Evolutionary conservation across 2,329 filamentous ascomycete genomes (phyloP), one percentile per base, ranked within the genome.

Genomic region (Pseudogymnoascus sp.): DNA sequence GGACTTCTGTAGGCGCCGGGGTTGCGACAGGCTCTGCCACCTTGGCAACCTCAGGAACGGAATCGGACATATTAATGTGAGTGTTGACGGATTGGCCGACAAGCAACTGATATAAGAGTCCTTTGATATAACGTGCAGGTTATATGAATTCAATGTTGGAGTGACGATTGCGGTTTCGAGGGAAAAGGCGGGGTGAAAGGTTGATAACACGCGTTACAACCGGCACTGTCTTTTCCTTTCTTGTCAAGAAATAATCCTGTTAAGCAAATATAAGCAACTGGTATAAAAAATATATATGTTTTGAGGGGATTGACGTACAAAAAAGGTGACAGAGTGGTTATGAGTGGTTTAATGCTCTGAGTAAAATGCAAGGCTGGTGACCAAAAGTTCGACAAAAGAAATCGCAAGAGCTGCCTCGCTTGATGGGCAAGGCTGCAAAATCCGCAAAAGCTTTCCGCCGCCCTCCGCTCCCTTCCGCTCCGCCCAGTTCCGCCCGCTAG

Each of bases 301-400:
- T 55, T 55, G 27, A 55, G n/a, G 44, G 27, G 44, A 55, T 55
- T 55, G 33, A 59, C 36, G 33, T 59, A 59, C 33, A 39, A 59
- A 13, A 59, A 41, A 8, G 33, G 31, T 15, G 33, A 59, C 33
- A 59, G 58, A 39, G 33, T 25, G 44, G 27, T 17, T 55, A 55
- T 55, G 44, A 55, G 44, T 55, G 27, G 31, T 55, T 55, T 55
- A 55, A 55, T 55, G 44, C 27, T 55, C n/a, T n/a, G 44, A 31
- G n/a, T 55, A 55, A 55, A 55, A 55, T 55, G 48, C 48, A 55
- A 55, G 48, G 48, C 48, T 55, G 44, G 44, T 55, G 27, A 55
- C 44, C 44, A 55, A 55, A 59, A 59, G 33, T 59, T 59, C 58
- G 35, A 61, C 59, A 61, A 61, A 41, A 31, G 59, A 36, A 33